Evolutionary conservation across 2,329 filamentous ascomycete genomes (phyloP).

Genomic region (Alternaria triticimaculans): DNA sequence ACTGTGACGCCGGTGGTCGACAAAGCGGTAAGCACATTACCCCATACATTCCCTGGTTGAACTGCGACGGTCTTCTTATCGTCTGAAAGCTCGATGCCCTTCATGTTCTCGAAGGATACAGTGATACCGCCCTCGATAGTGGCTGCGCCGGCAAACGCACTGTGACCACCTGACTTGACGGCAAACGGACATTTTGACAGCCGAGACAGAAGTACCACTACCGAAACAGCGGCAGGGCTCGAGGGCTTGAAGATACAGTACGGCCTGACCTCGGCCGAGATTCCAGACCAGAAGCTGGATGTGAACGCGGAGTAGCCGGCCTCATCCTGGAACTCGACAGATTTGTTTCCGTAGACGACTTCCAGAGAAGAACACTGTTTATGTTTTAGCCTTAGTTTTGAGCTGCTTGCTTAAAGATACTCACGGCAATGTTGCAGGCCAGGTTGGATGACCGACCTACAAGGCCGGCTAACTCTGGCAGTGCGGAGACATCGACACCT

Average conservation of each 20-base stretch:
- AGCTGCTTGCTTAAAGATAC: neutral
- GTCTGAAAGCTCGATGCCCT: slow-evolving; percentile 29
- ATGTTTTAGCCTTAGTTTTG: neutral
- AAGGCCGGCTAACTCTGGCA: slow-evolving; percentile 12
- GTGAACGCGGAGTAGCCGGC: slow-evolving; percentile 19
- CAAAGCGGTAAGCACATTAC: slow-evolving; percentile 33
- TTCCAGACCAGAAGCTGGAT: slow-evolving; percentile 28
- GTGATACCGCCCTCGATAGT: slow-evolving; percentile 54
- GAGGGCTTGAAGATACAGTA: slow-evolving; percentile 33
- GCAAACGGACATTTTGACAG: slow-evolving; percentile 45
- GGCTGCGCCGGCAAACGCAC: slow-evolving; percentile 45
- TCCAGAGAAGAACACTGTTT: slow-evolving; percentile 26
- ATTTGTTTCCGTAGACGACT: slow-evolving; percentile 20
- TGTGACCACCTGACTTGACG: slow-evolving; percentile 54
- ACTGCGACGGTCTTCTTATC: slow-evolving; percentile 35
- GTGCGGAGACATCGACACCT: slow-evolving; percentile 15
- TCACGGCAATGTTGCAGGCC: slow-evolving; percentile 20
- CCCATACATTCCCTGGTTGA: slow-evolving; percentile 45
- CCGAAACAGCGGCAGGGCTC: slow-evolving; percentile 17
- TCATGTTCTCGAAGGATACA: slow-evolving; percentile 48
- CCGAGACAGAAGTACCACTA: slow-evolving; percentile 17
- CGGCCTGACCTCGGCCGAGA: slow-evolving; percentile 24
- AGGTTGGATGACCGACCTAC: neutral
- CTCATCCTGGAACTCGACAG: slow-evolving; percentile 7
- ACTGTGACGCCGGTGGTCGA: slow-evolving; percentile 27